Evolutionary conservation across 257 asterid species (phyloP).

Genomic region (Cynanchum wilfordii): DNA sequence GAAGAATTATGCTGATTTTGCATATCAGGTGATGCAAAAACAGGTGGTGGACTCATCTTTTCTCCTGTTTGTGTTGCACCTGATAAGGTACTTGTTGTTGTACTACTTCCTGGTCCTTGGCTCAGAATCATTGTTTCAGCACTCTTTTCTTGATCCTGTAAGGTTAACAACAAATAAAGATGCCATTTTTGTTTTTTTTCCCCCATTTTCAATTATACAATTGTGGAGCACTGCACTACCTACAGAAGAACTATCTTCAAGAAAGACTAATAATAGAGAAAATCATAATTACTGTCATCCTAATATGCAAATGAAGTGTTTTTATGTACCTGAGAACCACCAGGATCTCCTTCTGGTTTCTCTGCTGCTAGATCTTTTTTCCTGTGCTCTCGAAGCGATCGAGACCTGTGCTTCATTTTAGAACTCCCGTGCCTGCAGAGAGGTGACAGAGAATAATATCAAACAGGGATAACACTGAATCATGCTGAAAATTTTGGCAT

Average conservation of each 20-base stretch:
- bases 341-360: conserved; percentile 26
- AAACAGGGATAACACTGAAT: not conserved
- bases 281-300: not conserved
- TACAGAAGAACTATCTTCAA: not conserved
- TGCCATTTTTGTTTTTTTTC: not conserved
- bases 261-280: not conserved
- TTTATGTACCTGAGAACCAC: conserved; percentile 30
- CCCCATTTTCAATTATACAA: too few species aligned
- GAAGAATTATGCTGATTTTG: conserved; percentile 19
- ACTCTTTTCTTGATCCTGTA: conserved; percentile 37
- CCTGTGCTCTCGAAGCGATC: conserved; percentile 37
- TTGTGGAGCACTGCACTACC: not conserved
- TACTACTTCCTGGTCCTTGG: conserved; percentile 54
- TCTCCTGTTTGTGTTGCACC: conserved; percentile 32
- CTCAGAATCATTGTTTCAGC: conserved; percentile 33
- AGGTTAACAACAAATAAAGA: not conserved
- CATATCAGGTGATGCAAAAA: conserved; percentile 13
- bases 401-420: conserved; percentile 42
- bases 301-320: too few species aligned
- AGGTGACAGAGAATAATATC: not conserved
- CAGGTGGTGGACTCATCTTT: conserved; percentile 15
- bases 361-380: conserved; percentile 30
- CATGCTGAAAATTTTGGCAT: conserved; percentile 11
- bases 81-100: conserved; percentile 50
- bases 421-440: conserved; percentile 39